phyloP scores from a whole-genome alignment of 805 yeast genomes.

The Jamesozyma lodderae region DNA sequence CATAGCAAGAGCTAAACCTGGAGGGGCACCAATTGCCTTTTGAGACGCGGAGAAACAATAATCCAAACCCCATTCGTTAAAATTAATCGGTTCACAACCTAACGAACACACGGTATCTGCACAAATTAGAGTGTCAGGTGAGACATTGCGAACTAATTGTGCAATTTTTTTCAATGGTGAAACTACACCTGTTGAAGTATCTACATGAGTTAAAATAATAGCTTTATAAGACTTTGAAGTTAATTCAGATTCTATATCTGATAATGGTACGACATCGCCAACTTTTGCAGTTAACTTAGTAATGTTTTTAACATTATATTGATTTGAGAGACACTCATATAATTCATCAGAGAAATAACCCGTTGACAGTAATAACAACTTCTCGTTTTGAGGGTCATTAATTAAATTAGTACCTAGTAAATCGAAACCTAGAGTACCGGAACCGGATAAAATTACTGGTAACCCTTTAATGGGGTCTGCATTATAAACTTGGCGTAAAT shows the following conservation, averaged over 20 bases:
- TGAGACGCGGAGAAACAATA: constrained; percentile 87
- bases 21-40: constrained; percentile 90
- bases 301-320: constrained; percentile 55
- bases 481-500: constrained; percentile 66
- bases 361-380: constrained; percentile 74
- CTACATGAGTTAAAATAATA: constrained; percentile 88
- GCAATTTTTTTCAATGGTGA: constrained; percentile 59
- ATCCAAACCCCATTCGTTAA: constrained; percentile 86
- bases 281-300: constrained; percentile 47
- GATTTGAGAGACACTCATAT: constrained; percentile 58
- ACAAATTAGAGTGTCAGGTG: constrained; percentile 74
- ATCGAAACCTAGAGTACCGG: constrained; percentile 96
- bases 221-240: constrained; percentile 38
- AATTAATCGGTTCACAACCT: constrained; percentile 78
- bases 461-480: constrained; percentile 49
- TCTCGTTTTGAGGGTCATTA: constrained; percentile 48
- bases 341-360: constrained; percentile 84
- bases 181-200: constrained; percentile 92
- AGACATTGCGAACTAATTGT: constrained; percentile 45
- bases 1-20: constrained; percentile 75
- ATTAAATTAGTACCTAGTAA: constrained; percentile 71
- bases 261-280: constrained; percentile 61
- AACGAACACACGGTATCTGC: constrained; percentile 96
- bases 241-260: constrained; percentile 36
- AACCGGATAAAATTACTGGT: constrained; percentile 75